Evolutionary conservation across 257 asterid species (phyloP).

Genomic region (Solanum arcanum): DNA sequence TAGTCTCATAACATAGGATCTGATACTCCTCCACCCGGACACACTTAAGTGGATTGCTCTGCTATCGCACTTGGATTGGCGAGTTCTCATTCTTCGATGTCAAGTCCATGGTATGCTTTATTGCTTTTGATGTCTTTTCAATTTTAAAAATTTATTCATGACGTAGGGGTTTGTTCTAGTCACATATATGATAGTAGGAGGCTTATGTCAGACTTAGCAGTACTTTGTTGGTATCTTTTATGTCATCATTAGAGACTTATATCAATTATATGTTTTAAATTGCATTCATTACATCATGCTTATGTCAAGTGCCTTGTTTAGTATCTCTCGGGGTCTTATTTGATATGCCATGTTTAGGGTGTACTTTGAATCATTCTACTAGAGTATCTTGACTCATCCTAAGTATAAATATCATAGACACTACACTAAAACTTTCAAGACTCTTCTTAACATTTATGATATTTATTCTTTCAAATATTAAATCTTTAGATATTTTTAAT

Average conservation of each 20-base stretch:
- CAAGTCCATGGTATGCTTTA: neutral
- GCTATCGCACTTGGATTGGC: neutral
- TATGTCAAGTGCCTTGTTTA: neutral
- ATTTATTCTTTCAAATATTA: neutral
- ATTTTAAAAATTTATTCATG: too few relatives aligned
- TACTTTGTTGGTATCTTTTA: neutral
- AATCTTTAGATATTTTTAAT: neutral
- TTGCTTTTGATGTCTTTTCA: neutral
- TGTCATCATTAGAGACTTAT: neutral
- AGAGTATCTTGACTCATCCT: neutral
- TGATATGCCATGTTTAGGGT: neutral
- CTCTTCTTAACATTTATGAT: neutral
- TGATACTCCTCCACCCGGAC: neutral
- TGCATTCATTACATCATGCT: neutral
- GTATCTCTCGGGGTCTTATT: neutral
- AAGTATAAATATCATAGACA: neutral
- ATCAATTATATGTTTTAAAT: too few relatives aligned
- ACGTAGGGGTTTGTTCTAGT: neutral
- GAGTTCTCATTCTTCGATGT: neutral
- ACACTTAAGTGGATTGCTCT: neutral
- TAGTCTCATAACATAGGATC: neutral
- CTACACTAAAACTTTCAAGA: neutral
- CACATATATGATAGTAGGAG: neutral
- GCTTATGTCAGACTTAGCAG: neutral
- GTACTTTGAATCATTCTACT: neutral